Percentiles rank a stretch among this genome's conserved stretches.
Evolutionary conservation across 768 basidiomycete species (phyloP).

Genomic region (Suillus variegatus): DNA sequence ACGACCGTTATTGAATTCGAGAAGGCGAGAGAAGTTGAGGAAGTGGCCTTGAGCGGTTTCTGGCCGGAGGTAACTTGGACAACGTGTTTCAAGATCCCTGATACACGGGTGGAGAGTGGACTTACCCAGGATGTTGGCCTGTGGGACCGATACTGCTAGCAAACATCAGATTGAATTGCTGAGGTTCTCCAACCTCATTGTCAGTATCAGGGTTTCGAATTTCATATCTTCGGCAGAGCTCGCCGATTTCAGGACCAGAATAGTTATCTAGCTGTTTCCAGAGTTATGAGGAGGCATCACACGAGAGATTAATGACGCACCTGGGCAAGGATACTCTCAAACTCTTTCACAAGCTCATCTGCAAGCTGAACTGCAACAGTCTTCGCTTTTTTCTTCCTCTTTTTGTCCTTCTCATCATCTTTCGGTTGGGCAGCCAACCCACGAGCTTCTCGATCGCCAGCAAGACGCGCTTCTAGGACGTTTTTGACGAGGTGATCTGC

Average conservation of each 20-base stretch:
- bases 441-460: slow-evolving; percentile 88
- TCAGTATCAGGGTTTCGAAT: slow-evolving; percentile 90
- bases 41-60: slow-evolving; percentile 99
- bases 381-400: slow-evolving; percentile 74
- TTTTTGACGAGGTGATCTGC: slow-evolving; percentile 95
- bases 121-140: slow-evolving; percentile 90
- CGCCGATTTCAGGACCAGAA: slow-evolving; percentile 84
- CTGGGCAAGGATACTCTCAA: slow-evolving; percentile 86
- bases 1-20: slow-evolving; percentile 97
- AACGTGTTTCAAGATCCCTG: not conserved
- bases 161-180: slow-evolving; percentile 99
- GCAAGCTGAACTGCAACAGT: slow-evolving; percentile 66
- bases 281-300: not conserved
- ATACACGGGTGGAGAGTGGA: not conserved
- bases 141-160: slow-evolving; percentile 96
- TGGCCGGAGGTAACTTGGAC: slow-evolving; percentile 83
- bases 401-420: slow-evolving; percentile 47
- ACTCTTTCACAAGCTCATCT: slow-evolving; percentile 73
- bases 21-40: slow-evolving; percentile 94
- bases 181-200: slow-evolving; percentile 91
- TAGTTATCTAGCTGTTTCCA: slow-evolving; percentile 69
- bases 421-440: slow-evolving; percentile 68
- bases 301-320: slow-evolving; percentile 42
- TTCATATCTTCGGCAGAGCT: slow-evolving; percentile 76
- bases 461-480: slow-evolving; percentile 87